Conservation (phyloP, 306 rosid genomes). For the Corylus avellana region DNA sequence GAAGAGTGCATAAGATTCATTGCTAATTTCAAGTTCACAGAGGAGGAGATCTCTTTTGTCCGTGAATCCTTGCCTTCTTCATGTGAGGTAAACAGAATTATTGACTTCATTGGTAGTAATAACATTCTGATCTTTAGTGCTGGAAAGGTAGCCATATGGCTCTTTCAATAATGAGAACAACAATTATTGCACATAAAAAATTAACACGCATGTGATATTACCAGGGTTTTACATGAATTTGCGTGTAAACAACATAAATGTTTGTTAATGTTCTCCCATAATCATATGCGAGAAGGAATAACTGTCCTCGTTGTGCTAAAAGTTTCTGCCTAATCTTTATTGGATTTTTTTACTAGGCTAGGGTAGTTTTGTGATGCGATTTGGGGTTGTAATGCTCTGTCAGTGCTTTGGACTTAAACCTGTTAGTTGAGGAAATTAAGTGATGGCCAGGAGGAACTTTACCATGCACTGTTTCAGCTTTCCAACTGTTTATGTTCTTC, state of each 20-base stretch:
- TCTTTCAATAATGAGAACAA: neutral
- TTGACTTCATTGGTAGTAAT: neutral
- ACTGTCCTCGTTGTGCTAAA: neutral
- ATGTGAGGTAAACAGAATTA: constrained; percentile 67
- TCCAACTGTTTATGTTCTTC: neutral
- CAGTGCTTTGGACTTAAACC: neutral
- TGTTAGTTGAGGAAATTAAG: neutral
- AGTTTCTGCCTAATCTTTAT: neutral
- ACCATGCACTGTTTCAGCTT: neutral
- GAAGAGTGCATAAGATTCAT: constrained; percentile 92
- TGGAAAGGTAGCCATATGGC: neutral
- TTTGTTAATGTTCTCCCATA: neutral
- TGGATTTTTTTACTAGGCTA: neutral
- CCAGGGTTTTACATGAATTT: neutral
- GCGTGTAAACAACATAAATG: neutral
- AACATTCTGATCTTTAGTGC: constrained; percentile 12
- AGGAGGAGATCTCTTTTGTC: constrained; percentile 76
- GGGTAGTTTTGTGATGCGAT: neutral
- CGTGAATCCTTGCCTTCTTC: constrained; percentile 65
- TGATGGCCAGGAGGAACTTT: neutral
- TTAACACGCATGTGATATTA: neutral
- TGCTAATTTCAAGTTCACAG: constrained; percentile 80
- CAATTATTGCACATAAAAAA: neutral
- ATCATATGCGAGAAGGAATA: neutral
- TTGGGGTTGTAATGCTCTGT: neutral